Conservation (phyloP, 805 yeast species). For the Pichia gijzeniarum region DNA sequence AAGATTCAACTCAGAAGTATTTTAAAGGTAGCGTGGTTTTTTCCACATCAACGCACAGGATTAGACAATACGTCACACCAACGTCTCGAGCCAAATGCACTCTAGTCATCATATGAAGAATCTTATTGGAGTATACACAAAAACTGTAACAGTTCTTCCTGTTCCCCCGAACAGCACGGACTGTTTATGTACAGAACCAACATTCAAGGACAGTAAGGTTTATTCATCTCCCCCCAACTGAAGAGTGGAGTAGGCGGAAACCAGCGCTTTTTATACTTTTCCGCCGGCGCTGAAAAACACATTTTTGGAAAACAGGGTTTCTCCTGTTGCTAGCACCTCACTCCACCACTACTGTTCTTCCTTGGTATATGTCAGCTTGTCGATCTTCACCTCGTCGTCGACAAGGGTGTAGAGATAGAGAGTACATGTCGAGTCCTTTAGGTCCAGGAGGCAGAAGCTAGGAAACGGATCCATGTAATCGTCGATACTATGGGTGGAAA, state of each 20-base stretch:
- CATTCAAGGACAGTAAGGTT: too few relatives aligned
- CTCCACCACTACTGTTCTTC: background rate
- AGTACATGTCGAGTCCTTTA: constrained; percentile 44
- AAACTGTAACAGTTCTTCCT: too few relatives aligned
- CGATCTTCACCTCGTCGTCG: constrained; percentile 83
- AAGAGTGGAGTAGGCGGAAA: too few relatives aligned
- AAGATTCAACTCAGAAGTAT: constrained; percentile 10
- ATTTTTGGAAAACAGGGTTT: too few relatives aligned
- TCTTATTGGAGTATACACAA: too few relatives aligned
- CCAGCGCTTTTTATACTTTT: too few relatives aligned
- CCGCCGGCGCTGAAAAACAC: too few relatives aligned
- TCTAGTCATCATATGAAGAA: constrained; percentile 71
- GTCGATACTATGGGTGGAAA: constrained; percentile 15
- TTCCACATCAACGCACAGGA: constrained; percentile 84
- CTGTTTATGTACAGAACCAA: too few relatives aligned
- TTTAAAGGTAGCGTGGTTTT: constrained; percentile 89
- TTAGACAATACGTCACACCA: constrained; percentile 27
- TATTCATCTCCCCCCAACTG: too few relatives aligned
- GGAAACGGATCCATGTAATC: constrained; percentile 28
- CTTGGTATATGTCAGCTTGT: constrained; percentile 24
- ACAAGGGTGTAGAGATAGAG: constrained; percentile 78
- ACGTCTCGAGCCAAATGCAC: constrained; percentile 99
- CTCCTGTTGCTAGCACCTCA: too few relatives aligned
- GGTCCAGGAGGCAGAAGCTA: constrained; percentile 75
- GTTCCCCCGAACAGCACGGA: too few relatives aligned